Percentiles rank a stretch among this genome's conserved stretches.
phyloP scores from a whole-genome alignment of 1,139 yeast species.

The Candida glucosophila region DNA sequence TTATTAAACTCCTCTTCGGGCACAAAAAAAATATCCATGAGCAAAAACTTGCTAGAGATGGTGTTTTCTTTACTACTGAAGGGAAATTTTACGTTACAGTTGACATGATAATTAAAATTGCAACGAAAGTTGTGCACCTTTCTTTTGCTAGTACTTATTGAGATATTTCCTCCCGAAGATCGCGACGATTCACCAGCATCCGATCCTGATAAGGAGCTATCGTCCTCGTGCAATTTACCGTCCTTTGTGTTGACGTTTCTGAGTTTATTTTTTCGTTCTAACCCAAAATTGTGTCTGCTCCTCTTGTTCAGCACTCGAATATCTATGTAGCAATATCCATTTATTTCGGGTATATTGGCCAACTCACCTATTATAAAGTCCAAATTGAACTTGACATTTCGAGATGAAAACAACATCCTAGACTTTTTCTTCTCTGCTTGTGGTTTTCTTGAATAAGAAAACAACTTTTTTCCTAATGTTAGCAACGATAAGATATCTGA shows the following conservation, averaged over 20 bases:
- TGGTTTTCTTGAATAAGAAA: no score
- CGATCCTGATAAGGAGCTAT: slow-evolving; percentile 2
- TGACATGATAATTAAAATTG: slow-evolving; percentile 26
- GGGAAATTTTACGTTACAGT: slow-evolving; percentile 34
- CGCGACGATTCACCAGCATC: slow-evolving; percentile 1
- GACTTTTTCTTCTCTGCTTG: no score
- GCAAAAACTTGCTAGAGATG: slow-evolving; percentile 30
- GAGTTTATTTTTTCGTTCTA: not conserved
- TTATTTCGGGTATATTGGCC: slow-evolving; percentile 72
- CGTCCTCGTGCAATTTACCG: slow-evolving; percentile 3
- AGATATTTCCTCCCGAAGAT: slow-evolving; percentile 24
- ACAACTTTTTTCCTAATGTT: no score
- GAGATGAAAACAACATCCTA: slow-evolving; percentile 5
- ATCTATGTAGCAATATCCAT: slow-evolving; percentile 61
- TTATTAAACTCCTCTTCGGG: slow-evolving; percentile 34
- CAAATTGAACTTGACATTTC: slow-evolving; percentile 46
- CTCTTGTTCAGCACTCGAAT: slow-evolving; percentile 15
- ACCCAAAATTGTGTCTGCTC: not conserved
- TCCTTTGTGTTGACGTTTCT: slow-evolving; percentile 19
- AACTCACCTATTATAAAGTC: slow-evolving; percentile 57
- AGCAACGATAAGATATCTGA: no score
- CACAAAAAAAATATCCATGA: slow-evolving; percentile 26
- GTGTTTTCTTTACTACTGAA: slow-evolving; percentile 26
- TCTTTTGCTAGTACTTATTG: slow-evolving; percentile 25
- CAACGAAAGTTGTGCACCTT: slow-evolving; percentile 37